A percentile compares a stretch with the other conserved stretches of the same genome.
Conservation (phyloP, 2,329 filamentous ascomycete genomes). For the Phoma sp. region DNA sequence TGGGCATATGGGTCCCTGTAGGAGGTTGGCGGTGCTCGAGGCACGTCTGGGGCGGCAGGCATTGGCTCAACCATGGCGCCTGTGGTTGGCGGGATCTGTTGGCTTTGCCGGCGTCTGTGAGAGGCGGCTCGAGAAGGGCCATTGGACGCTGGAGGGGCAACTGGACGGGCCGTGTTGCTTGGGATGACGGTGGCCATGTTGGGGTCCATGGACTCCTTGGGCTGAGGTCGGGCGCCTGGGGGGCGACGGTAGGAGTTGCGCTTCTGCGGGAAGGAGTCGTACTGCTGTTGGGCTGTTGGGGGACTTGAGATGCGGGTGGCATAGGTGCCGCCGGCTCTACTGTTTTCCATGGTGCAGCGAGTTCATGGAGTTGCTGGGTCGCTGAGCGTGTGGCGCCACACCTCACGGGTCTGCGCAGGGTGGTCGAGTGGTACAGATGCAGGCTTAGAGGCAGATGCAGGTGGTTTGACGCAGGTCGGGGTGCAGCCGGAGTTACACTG, state of each 20-base stretch:
- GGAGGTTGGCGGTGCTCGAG: slow-evolving; percentile 58
- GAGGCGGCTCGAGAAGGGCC: slow-evolving; percentile 24
- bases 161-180: slow-evolving; percentile 38
- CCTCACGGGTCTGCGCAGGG: not conserved
- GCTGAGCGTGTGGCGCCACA: slow-evolving; percentile 2
- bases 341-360: slow-evolving; percentile 39
- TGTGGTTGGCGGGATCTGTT: slow-evolving; percentile 35
- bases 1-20: slow-evolving; percentile 49
- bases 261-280: slow-evolving; percentile 42
- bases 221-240: slow-evolving; percentile 36
- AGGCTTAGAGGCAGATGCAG: not conserved
- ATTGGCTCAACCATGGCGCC: slow-evolving; percentile 32
- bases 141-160: slow-evolving; percentile 31
- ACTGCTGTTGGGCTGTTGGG: slow-evolving; percentile 29
- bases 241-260: slow-evolving; percentile 44
- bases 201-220: slow-evolving; percentile 22
- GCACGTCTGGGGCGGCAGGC: slow-evolving; percentile 64
- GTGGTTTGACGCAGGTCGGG: slow-evolving; percentile 18
- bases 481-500: slow-evolving; percentile 25
- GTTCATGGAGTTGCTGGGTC: slow-evolving; percentile 26
- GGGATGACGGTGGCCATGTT: slow-evolving; percentile 27
- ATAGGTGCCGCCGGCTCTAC: slow-evolving; percentile 26
- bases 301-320: slow-evolving; percentile 14
- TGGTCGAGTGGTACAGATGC: slow-evolving; percentile 14
- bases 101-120: slow-evolving; percentile 42